phyloP scores from a whole-genome alignment of 768 basidiomycete species.

The Amanita jacksonii region DNA sequence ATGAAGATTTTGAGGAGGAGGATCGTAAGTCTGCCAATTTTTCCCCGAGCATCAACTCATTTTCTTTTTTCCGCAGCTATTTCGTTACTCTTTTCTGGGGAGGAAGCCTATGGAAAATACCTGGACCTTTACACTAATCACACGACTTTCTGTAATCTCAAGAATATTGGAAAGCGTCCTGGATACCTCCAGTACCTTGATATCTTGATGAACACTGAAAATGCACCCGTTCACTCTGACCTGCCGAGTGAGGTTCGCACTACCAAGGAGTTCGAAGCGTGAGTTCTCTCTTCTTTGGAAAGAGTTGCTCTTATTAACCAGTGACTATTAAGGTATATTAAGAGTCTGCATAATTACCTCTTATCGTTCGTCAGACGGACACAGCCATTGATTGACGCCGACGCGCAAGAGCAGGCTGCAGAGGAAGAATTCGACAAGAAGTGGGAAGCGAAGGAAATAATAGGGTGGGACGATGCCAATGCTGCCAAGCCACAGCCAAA shows the following conservation, averaged over 20 bases:
- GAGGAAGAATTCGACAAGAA: slow-evolving; percentile 62
- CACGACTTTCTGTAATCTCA: slow-evolving; percentile 82
- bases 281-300: slow-evolving; percentile 19
- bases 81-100: slow-evolving; percentile 86
- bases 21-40: slow-evolving; percentile 51
- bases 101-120: slow-evolving; percentile 92
- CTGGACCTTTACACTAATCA: slow-evolving; percentile 89
- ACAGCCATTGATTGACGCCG: slow-evolving; percentile 72
- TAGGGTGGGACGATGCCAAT: slow-evolving; percentile 62
- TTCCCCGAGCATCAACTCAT: slow-evolving; percentile 5
- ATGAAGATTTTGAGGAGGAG: slow-evolving; percentile 74
- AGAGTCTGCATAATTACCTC: slow-evolving; percentile 72
- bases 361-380: slow-evolving; percentile 80
- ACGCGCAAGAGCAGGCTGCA: slow-evolving; percentile 53
- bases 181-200: slow-evolving; percentile 94
- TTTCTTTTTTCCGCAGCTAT: slow-evolving; percentile 39
- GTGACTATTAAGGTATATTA: slow-evolving; percentile 58
- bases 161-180: slow-evolving; percentile 71
- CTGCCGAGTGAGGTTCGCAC: slow-evolving; percentile 57
- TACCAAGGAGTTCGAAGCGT: slow-evolving; percentile 76
- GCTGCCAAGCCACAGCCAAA: slow-evolving; percentile 33
- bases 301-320: background rate
- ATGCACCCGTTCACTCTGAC: slow-evolving; percentile 54
- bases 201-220: slow-evolving; percentile 59
- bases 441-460: slow-evolving; percentile 73